Evolutionary conservation across 2,329 filamentous ascomycete genomes (phyloP), one percentile per base, ranked within the genome.

Genomic region (Sphaerulina vaccinii): DNA sequence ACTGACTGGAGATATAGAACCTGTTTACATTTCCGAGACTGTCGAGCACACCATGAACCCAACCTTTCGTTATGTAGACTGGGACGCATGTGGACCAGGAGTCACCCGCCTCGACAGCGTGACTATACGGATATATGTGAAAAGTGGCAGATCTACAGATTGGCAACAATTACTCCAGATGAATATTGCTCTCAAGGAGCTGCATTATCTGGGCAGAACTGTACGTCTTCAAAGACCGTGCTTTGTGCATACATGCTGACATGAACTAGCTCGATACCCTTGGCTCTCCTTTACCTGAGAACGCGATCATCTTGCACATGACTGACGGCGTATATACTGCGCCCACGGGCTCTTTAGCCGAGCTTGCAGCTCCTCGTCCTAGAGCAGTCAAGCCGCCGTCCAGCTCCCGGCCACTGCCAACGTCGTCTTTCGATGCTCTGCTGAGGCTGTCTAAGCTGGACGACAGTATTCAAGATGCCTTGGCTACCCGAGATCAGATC

Each of bases 381-480:
- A 40, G 56, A 62, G 10, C 48, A 22, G 3, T 52, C 45, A 49
- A 27, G 19, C 32, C 49, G 2, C 15, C 39, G 22, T 18, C 29
- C 6, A 35, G 27, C 1, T 38, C 45, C 27, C 78, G 5, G 70
- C 77, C 1, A 61, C 73, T 80, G n/a, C 66, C 80, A 0, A 90
- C 87, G 0, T 90, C 90, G 0, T 90, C 90, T 0, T 96, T 95
- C 68, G 90, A 90, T 64, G 83, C 88, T 1, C 76, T 97, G 16
- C 92, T 96, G 85, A 86, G 88, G 54, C 77, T 97, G 9, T 86
- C 88, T 5, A 96, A 91, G 52, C 78, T 97, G 13, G 90, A 96
- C 57, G 88, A 87, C 66, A 95, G 90, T 49, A 88, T 96, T 19
- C 90, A 95, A 66, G 92, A 97, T 69, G 90, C 90, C 1, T 73